Conservation (phyloP, 1,284 basidiomycete species). For the Puccinia horiana region DNA sequence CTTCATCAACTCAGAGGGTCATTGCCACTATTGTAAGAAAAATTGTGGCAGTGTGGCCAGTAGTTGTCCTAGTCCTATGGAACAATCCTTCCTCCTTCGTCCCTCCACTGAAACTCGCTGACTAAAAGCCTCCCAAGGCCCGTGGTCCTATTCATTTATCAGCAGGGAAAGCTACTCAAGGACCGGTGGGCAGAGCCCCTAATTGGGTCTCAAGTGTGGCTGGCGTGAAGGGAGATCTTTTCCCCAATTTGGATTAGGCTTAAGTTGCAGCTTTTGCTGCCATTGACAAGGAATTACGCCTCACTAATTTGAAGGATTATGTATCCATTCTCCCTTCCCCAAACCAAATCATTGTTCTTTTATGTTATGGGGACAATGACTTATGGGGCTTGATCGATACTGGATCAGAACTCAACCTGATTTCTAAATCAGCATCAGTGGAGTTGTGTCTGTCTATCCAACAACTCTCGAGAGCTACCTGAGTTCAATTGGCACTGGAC, state of each 20-base stretch:
- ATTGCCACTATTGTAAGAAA: too few species aligned
- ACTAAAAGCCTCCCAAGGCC: neutral
- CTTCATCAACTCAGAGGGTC: too few species aligned
- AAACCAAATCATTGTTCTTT: too few species aligned
- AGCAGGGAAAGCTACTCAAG: neutral
- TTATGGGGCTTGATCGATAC: too few species aligned
- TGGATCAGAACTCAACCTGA: too few species aligned
- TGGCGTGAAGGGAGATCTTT: neutral
- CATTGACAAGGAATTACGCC: neutral
- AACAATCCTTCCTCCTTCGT: neutral
- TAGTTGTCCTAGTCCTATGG: neutral
- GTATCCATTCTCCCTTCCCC: neutral
- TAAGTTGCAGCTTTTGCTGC: neutral
- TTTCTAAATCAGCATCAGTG: too few species aligned
- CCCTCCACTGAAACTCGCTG: neutral
- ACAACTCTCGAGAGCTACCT: too few species aligned
- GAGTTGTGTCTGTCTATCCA: too few species aligned
- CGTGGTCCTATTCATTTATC: neutral
- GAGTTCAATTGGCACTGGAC: too few species aligned
- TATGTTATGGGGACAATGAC: too few species aligned
- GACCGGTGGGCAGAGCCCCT: neutral
- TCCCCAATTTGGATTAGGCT: neutral
- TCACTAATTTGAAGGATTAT: neutral
- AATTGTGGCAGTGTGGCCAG: neutral
- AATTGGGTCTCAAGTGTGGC: neutral